These are phyloP conservation scores for Colletotrichum tanaceti DNA, from an alignment of 2,329 filamentous ascomycete genomes.

Conservation along the genomic window DNA sequence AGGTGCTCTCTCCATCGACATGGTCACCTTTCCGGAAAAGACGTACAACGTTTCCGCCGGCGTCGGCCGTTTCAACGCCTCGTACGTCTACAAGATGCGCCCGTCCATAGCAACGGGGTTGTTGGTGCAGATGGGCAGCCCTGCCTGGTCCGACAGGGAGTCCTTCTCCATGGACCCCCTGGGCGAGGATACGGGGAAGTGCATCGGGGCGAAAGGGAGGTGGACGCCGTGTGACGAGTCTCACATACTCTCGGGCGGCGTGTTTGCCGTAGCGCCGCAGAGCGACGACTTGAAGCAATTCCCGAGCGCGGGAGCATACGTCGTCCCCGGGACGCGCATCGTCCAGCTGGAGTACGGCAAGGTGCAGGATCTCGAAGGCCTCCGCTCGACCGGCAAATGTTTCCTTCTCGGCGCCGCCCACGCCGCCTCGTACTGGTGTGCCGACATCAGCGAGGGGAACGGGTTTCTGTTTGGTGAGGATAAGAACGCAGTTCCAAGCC, in stretches of 20 bases:
- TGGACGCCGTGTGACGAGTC: conserved; percentile 33
- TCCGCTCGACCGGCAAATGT: conserved; percentile 14
- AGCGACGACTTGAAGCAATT: conserved; percentile 19
- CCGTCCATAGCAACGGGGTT: conserved; percentile 23
- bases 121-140: conserved; percentile 35
- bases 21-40: conserved; percentile 35
- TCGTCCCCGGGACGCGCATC: conserved; percentile 19
- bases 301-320: conserved; percentile 18
- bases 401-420: conserved; percentile 24
- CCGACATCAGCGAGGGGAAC: conserved; percentile 6
- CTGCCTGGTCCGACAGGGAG: conserved; percentile 33
- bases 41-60: conserved; percentile 33
- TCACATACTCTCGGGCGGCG: conserved; percentile 23
- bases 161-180: conserved; percentile 31
- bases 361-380: conserved; percentile 16
- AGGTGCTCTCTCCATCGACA: conserved; percentile 30
- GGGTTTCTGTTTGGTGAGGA: conserved; percentile 33
- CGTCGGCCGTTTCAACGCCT: conserved; percentile 31
- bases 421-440: conserved; percentile 36
- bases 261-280: conserved; percentile 30
- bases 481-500: too few species aligned
- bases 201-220: background rate
- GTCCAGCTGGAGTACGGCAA: conserved; percentile 29
- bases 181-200: conserved; percentile 2
- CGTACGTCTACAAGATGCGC: conserved; percentile 18